phyloP scores from a whole-genome alignment of 805 yeast species.

The Maudiozyma turicensis region DNA sequence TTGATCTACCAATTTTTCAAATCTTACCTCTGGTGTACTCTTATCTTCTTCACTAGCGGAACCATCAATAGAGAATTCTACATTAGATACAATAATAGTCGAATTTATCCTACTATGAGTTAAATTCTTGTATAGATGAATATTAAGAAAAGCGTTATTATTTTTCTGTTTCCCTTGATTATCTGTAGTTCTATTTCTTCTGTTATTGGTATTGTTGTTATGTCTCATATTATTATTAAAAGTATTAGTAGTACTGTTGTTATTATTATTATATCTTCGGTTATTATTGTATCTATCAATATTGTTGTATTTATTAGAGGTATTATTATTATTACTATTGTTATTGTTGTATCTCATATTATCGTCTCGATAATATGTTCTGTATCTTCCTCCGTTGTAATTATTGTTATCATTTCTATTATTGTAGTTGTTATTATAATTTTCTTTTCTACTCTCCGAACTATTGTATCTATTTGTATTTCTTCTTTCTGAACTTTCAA shows the following conservation, averaged over 20 bases:
- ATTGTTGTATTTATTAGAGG: not conserved
- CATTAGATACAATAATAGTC: conserved; percentile 2
- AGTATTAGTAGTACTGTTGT: not conserved
- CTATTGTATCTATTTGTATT: not conserved
- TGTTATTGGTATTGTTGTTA: not conserved
- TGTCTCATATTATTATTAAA: not conserved
- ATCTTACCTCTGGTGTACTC: not conserved
- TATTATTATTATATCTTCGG: not conserved
- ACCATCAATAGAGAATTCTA: not conserved
- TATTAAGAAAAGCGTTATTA: conserved; percentile 4
- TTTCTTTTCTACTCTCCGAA: not conserved
- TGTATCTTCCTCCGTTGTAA: not conserved
- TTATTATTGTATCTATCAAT: not conserved
- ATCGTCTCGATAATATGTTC: not conserved
- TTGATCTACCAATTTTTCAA: conserved; percentile 4
- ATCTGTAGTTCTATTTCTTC: not conserved
- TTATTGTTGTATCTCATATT: not conserved
- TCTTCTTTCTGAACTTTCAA: not conserved
- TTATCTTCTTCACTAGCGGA: not conserved
- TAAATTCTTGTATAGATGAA: conserved; percentile 5
- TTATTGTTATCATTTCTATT: not conserved
- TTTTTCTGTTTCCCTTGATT: not conserved
- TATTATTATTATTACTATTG: not conserved
- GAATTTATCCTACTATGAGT: conserved; percentile 5
- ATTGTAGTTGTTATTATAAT: not conserved